A percentile compares a stretch with the other conserved stretches of the same genome.
These are phyloP conservation scores for Fusarium duplospermum DNA, from an alignment of 2,329 filamentous ascomycete species.

Conservation along the genomic window DNA sequence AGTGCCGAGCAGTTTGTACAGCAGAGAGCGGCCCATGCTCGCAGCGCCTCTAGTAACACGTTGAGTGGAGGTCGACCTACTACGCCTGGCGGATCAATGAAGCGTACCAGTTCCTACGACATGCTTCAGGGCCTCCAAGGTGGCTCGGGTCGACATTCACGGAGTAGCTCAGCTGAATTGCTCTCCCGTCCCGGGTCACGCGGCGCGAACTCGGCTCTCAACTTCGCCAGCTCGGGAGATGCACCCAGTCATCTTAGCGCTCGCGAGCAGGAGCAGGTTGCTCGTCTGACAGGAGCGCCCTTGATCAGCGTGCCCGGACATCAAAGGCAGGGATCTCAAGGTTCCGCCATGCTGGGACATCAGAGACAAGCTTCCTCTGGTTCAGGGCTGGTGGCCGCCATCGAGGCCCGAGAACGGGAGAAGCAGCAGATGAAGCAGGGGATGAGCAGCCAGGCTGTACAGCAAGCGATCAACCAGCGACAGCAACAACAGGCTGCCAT, in stretches of 20 bases:
- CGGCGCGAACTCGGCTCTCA: slow-evolving; percentile 64
- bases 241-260: slow-evolving; percentile 75
- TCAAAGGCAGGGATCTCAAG: slow-evolving; percentile 61
- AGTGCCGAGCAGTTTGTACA: slow-evolving; percentile 87
- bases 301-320: slow-evolving; percentile 74
- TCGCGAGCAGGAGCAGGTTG: slow-evolving; percentile 89
- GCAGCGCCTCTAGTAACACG: slow-evolving; percentile 67
- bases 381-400: slow-evolving; percentile 78
- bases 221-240: slow-evolving; percentile 56
- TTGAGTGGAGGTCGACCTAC: slow-evolving; percentile 39
- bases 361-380: slow-evolving; percentile 63
- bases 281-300: slow-evolving; percentile 81
- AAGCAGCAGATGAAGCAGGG: slow-evolving; percentile 77
- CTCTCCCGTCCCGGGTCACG: slow-evolving; percentile 68
- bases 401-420: slow-evolving; percentile 83
- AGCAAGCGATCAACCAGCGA: slow-evolving; percentile 36
- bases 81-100: slow-evolving; percentile 48
- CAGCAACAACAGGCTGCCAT: slow-evolving; percentile 68
- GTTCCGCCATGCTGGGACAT: slow-evolving; percentile 67
- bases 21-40: slow-evolving; percentile 75
- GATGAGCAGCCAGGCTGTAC: slow-evolving; percentile 56
- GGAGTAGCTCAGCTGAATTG: slow-evolving; percentile 59
- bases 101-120: slow-evolving; percentile 55
- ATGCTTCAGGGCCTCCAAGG: slow-evolving; percentile 46
- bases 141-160: slow-evolving; percentile 50